Evolutionary conservation across 2,329 filamentous ascomycete species (phyloP).

Genomic region (Hypoxylon sp.): DNA sequence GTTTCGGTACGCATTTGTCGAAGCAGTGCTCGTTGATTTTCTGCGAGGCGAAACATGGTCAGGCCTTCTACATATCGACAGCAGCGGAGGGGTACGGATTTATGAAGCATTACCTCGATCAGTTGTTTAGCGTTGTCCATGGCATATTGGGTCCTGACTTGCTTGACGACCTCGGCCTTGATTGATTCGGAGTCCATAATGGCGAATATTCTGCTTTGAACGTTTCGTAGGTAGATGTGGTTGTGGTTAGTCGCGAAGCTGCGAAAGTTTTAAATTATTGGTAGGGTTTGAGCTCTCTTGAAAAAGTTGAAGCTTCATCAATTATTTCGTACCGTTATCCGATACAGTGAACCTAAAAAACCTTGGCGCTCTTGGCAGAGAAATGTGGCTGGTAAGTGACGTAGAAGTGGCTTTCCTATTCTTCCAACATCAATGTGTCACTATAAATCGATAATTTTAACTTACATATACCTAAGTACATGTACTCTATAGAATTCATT

Average conservation of each 20-base stretch:
- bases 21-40: conserved; percentile 89
- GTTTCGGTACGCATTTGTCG: conserved; percentile 80
- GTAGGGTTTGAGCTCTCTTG: conserved; percentile 16
- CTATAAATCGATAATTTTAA: no score
- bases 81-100: neutral
- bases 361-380: conserved; percentile 23
- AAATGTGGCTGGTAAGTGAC: conserved; percentile 26
- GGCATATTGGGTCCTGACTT: conserved; percentile 75
- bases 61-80: conserved; percentile 12
- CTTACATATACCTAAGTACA: no score
- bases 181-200: conserved; percentile 71
- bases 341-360: conserved; percentile 8
- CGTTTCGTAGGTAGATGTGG: conserved; percentile 1
- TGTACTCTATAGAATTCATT: no score
- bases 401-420: conserved; percentile 2
- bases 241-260: conserved; percentile 9
- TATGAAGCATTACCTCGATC: conserved; percentile 72
- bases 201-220: conserved; percentile 34
- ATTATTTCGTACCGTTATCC: conserved; percentile 25
- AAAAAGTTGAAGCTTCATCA: conserved; percentile 41
- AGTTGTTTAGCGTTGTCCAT: conserved; percentile 77
- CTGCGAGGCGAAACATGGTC: conserved; percentile 57
- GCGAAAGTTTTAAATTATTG: neutral
- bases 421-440: no score
- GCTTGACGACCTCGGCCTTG: conserved; percentile 75